Conservation (phyloP, 2,329 filamentous ascomycete species). For the Catunica adiposa region DNA sequence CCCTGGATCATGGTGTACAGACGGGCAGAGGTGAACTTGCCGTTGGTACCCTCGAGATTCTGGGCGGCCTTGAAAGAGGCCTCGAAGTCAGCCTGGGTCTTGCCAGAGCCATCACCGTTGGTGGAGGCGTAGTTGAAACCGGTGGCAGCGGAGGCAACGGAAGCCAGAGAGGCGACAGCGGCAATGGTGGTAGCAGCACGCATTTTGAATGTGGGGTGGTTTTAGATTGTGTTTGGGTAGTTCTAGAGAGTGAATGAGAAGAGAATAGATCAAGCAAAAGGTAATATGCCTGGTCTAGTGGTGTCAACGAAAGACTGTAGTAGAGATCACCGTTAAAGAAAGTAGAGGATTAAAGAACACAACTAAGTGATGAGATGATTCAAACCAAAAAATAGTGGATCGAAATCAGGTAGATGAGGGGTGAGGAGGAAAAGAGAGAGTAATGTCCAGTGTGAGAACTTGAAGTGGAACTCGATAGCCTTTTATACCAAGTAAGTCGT, state of each 20-base stretch:
- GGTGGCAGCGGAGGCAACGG: constrained; percentile 26
- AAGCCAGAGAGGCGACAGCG: constrained; percentile 9
- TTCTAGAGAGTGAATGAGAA: constrained; percentile 9
- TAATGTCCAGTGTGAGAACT: too few species aligned
- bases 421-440: not conserved
- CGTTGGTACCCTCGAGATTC: constrained; percentile 43
- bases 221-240: not conserved
- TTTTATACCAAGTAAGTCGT: constrained; percentile 1
- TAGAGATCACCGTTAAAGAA: constrained; percentile 6
- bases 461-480: not conserved
- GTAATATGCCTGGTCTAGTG: not conserved
- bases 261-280: not conserved
- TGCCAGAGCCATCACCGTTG: constrained; percentile 42
- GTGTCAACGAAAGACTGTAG: constrained; percentile 3
- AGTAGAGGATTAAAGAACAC: constrained; percentile 1
- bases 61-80: constrained; percentile 51
- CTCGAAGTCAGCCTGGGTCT: constrained; percentile 50
- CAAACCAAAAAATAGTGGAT: not conserved
- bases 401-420: constrained; percentile 3
- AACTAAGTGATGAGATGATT: not conserved
- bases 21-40: constrained; percentile 49
- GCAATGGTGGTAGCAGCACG: constrained; percentile 11
- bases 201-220: constrained; percentile 11
- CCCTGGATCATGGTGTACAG: constrained; percentile 56
- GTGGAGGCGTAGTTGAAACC: constrained; percentile 62